A percentile compares a stretch with the other conserved stretches of the same genome.
phyloP scores from a whole-genome alignment of 2,329 filamentous ascomycete genomes.

The Fusarium marasasianum region DNA sequence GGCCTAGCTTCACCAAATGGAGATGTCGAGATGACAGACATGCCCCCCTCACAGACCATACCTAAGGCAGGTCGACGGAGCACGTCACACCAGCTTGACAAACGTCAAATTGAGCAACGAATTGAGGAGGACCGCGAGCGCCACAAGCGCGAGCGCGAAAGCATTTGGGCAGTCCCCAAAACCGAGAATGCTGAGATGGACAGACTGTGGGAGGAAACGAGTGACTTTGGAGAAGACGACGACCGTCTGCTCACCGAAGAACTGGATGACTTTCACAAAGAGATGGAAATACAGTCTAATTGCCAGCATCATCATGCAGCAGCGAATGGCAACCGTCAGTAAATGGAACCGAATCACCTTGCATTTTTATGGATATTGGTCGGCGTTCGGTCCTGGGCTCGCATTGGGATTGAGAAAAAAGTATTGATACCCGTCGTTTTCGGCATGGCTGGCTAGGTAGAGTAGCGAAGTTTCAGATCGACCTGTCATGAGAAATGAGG shows the following conservation, averaged over 20 bases:
- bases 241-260: slow-evolving; percentile 82
- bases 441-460: slow-evolving; percentile 11
- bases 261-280: slow-evolving; percentile 56
- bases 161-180: slow-evolving; percentile 86
- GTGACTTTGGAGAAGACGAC: slow-evolving; percentile 89
- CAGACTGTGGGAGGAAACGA: slow-evolving; percentile 86
- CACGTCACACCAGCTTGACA: slow-evolving; percentile 68
- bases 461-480: not conserved
- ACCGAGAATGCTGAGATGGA: slow-evolving; percentile 74
- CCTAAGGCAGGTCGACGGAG: slow-evolving; percentile 48
- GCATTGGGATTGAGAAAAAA: slow-evolving; percentile 28
- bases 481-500: not conserved
- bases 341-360: slow-evolving; percentile 3
- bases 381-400: slow-evolving; percentile 43
- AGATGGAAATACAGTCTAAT: slow-evolving; percentile 51
- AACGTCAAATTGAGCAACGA: slow-evolving; percentile 90
- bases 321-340: slow-evolving; percentile 46
- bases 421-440: slow-evolving; percentile 45
- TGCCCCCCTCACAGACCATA: slow-evolving; percentile 54
- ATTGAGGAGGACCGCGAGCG: slow-evolving; percentile 97
- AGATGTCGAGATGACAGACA: slow-evolving; percentile 53
- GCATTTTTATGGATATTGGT: slow-evolving; percentile 18
- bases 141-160: slow-evolving; percentile 91
- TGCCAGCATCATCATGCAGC: slow-evolving; percentile 51
- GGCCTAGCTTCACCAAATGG: slow-evolving; percentile 61